Evolutionary conservation across 2,329 filamentous ascomycete genomes (phyloP), one percentile per base, ranked within the genome.

Genomic region (Fusarium pseudoanthophilum): DNA sequence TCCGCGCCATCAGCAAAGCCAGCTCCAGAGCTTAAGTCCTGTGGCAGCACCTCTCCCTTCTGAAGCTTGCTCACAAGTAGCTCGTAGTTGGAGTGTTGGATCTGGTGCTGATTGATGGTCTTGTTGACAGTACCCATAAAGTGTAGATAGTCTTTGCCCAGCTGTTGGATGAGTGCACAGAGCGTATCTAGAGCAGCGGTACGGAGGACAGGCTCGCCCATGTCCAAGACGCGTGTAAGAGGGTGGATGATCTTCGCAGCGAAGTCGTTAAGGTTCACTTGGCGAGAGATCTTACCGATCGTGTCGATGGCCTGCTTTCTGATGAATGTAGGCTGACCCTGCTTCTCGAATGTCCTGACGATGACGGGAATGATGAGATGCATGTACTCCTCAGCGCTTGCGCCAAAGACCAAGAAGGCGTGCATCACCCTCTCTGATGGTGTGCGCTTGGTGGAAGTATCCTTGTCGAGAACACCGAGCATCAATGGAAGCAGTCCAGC

Each of bases 321-420:
- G 53, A 98, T 90, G 67, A 92, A 92, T 3, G 89, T 85, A 13
- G 95, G 94, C 72, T 97, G 93, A 16, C 92, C 91, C 37, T 92
- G 90, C 79, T 94, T 97, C 80, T 99, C 95, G 78, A 99, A 98
- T 55, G 97, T 93, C 49, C 93, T 91, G 14, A 99, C 95, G 78
- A 99, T 95, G 40, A 97, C 94, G 0, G 96, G 96, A 58, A 99
- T 94, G 75, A 99, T 98, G 59, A 99, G 87, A 80, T 99, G 96
- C 96, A 99, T 99, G 81, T 99, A 99, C 81, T 99, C 96, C 80
- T 99, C 96, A 16, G 93, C 93, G 78, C 95, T 98, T 0, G 95
- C 92, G 2, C 97, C 97, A 80, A 99, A 99, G 2, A 99, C 93
- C 34, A 99, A 85, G 82, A 99, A 97, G 0, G 95, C 95, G 80